phyloP scores from a whole-genome alignment of 805 yeast species.

The Priceomyces medius region DNA sequence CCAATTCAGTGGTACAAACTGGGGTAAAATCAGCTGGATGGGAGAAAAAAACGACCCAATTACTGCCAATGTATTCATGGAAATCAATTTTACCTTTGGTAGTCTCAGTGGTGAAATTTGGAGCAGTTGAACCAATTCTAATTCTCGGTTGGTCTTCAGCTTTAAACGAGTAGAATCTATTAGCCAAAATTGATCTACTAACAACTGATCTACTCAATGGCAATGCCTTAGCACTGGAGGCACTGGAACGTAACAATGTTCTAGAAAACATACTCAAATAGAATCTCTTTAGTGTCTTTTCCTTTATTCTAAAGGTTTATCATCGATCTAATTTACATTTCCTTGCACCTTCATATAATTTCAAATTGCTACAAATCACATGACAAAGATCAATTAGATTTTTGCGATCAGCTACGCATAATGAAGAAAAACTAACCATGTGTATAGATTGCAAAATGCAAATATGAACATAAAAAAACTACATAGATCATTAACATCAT shows the following conservation, averaged over 20 bases:
- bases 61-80: constrained; percentile 59
- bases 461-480: constrained; percentile 1
- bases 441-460: neutral
- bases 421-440: neutral
- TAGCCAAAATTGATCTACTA: constrained; percentile 8
- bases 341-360: neutral
- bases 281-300: too few species aligned
- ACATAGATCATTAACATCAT: constrained; percentile 4
- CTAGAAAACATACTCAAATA: constrained; percentile 18
- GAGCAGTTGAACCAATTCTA: constrained; percentile 63
- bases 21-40: constrained; percentile 82
- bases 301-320: too few species aligned
- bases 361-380: constrained; percentile 3
- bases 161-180: constrained; percentile 30
- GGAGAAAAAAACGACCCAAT: constrained; percentile 68
- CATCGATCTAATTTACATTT: too few species aligned
- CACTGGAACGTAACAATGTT: constrained; percentile 17
- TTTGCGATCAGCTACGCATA: neutral
- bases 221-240: constrained; percentile 2
- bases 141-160: constrained; percentile 43
- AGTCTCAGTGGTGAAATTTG: constrained; percentile 63
- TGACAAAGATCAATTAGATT: constrained; percentile 1
- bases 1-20: constrained; percentile 76
- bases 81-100: constrained; percentile 63
- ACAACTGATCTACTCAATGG: constrained; percentile 3